These are phyloP conservation scores for Exophiala dermatitidis DNA, from an alignment of 2,329 filamentous ascomycete species.

Conservation along the genomic window DNA sequence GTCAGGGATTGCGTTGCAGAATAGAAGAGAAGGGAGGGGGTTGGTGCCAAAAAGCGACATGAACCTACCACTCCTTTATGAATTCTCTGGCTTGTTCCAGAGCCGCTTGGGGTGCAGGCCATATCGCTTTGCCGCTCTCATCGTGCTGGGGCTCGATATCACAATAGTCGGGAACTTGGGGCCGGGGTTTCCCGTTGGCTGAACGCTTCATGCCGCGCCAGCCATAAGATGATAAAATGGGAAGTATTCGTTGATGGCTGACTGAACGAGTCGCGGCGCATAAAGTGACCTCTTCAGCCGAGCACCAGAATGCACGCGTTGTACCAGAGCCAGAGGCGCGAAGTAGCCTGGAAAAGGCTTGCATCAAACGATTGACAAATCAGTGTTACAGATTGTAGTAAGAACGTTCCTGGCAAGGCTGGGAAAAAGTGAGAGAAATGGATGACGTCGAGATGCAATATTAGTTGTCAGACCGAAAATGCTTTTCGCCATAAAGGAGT, in stretches of 20 bases:
- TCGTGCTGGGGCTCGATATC: conserved; percentile 31
- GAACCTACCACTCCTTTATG: conserved; percentile 51
- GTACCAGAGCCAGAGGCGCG: too few relatives aligned
- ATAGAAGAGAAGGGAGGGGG: neutral
- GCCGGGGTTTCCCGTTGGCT: conserved; percentile 20
- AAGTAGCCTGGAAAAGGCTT: too few relatives aligned
- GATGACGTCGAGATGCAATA: too few relatives aligned
- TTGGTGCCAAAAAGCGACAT: neutral
- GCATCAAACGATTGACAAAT: too few relatives aligned
- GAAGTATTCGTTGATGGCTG: neutral
- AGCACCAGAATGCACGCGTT: too few relatives aligned
- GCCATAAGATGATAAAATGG: neutral
- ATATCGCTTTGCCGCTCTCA: conserved; percentile 46
- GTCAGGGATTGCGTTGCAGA: conserved; percentile 3
- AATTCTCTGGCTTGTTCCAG: conserved; percentile 51
- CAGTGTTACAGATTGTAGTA: too few relatives aligned
- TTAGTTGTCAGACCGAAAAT: too few relatives aligned
- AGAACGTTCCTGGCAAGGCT: too few relatives aligned
- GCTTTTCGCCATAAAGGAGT: too few relatives aligned
- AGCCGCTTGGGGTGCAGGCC: conserved; percentile 54
- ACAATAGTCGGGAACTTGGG: conserved; percentile 29
- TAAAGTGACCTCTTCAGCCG: too few relatives aligned
- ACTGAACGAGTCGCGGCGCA: too few relatives aligned
- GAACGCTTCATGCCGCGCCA: conserved; percentile 23
- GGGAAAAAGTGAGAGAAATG: too few relatives aligned